phyloP scores from a whole-genome alignment of 2,329 filamentous ascomycete species.

The Emmonsiellopsis sp. region DNA sequence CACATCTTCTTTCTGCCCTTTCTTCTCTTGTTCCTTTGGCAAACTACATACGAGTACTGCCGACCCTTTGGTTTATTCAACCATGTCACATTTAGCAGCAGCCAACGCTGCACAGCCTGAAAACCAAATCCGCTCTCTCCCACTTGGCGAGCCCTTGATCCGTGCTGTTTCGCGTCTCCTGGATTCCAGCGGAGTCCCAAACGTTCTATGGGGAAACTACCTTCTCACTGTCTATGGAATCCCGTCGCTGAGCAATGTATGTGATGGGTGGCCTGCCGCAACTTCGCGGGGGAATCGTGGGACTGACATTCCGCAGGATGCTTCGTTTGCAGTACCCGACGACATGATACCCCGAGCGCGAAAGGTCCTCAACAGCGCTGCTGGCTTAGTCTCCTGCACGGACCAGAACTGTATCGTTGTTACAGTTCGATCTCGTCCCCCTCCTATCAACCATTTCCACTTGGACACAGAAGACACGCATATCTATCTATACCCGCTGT shows the following conservation, averaged over 20 bases:
- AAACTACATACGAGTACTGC: too few relatives aligned
- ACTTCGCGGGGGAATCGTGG: background rate
- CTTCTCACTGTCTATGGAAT: slow-evolving; percentile 22
- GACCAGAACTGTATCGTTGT: slow-evolving; percentile 3
- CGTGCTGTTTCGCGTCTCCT: slow-evolving; percentile 16
- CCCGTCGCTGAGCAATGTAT: slow-evolving; percentile 9
- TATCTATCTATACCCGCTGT: slow-evolving; percentile 7
- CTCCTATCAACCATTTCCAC: slow-evolving; percentile 9
- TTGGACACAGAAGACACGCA: slow-evolving; percentile 3
- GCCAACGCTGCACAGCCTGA: too few relatives aligned
- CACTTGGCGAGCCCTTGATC: slow-evolving; percentile 7
- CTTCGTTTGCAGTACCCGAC: slow-evolving; percentile 8
- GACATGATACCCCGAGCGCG: slow-evolving; percentile 1
- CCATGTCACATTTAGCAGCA: too few relatives aligned
- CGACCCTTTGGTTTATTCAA: too few relatives aligned
- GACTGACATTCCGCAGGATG: slow-evolving; percentile 5
- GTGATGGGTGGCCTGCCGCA: background rate
- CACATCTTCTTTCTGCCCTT: too few relatives aligned
- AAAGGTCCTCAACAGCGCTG: background rate
- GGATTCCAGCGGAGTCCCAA: slow-evolving; percentile 13
- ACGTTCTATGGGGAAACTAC: slow-evolving; percentile 22
- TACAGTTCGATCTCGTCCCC: slow-evolving; percentile 4
- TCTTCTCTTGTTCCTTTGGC: too few relatives aligned
- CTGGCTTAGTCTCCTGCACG: slow-evolving; percentile 3
- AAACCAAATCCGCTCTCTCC: background rate